phyloP scores from a whole-genome alignment of 495 filamentous ascomycete species.

The Aspergillus cavernicola region DNA sequence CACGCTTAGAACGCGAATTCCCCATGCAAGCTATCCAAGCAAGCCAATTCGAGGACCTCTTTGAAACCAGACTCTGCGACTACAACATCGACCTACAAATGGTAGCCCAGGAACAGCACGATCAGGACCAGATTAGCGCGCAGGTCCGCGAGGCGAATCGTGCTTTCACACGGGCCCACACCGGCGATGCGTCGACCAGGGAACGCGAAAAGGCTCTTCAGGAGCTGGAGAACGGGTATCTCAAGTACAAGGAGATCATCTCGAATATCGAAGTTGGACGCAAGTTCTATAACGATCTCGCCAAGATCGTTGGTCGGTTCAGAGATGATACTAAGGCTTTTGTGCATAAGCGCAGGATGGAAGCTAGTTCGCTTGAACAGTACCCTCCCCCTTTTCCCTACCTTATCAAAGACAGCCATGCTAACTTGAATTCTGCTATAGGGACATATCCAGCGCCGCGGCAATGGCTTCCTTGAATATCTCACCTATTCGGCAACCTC shows the following conservation, averaged over 20 bases:
- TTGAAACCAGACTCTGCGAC: slow-evolving; percentile 72
- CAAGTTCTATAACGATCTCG: slow-evolving; percentile 96
- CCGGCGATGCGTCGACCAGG: slow-evolving; percentile 67
- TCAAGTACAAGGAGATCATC: slow-evolving; percentile 92
- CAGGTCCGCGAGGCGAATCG: slow-evolving; percentile 72
- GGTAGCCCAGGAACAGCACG: slow-evolving; percentile 64
- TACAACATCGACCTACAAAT: slow-evolving; percentile 74
- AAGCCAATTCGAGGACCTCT: slow-evolving; percentile 86
- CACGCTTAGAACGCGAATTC: slow-evolving; percentile 78
- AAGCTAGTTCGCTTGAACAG: slow-evolving; percentile 71
- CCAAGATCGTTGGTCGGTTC: slow-evolving; percentile 74
- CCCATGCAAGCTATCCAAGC: slow-evolving; percentile 80
- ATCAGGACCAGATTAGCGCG: slow-evolving; percentile 67
- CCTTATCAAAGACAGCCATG: not conserved
- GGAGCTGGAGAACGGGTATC: slow-evolving; percentile 83
- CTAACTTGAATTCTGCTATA: slow-evolving; percentile 23
- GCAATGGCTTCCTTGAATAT: slow-evolving; percentile 61
- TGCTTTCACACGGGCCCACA: slow-evolving; percentile 65
- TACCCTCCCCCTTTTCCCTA: slow-evolving; percentile 18
- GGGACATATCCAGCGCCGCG: slow-evolving; percentile 56
- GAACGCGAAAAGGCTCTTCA: slow-evolving; percentile 86
- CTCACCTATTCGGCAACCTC: slow-evolving; percentile 15
- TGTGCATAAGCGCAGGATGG: slow-evolving; percentile 72
- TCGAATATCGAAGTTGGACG: slow-evolving; percentile 82
- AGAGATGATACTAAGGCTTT: slow-evolving; percentile 76